Base-by-base conservation (phyloP, 768 basidiomycete species). In the button mushroom (Agaricus bisporus) region DNA sequence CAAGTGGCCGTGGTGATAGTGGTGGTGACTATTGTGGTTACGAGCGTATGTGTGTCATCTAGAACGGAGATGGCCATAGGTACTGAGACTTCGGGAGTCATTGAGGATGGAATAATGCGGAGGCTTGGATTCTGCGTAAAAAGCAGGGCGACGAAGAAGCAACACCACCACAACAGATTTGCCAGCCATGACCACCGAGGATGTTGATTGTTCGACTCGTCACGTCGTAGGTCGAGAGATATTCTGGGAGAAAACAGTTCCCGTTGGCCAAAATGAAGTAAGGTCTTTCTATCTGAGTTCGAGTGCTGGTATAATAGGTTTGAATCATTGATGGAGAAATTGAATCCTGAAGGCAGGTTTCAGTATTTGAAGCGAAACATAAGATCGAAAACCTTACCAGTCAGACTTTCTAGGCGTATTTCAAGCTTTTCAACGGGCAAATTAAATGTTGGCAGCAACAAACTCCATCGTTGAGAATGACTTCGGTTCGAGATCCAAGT, bases 391-490 rank as follows among this genome's bases (percentile, higher is more conserved):
- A 22, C 62, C 79, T 56, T 64, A 86, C 88, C 85, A 58, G 74
- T 61, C 58, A 70, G 65, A 17, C 66, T 64, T 44, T 82, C 80
- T 47, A 91, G 64, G 18, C 72, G 71, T 1, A 88, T 84, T 61
- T 86, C 82, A 54, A 90, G 67, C 62, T 75, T 73, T 42, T 83
- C 82, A 41, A 91, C 70, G 6, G 86, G 80, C n/a, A 89, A 68
- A 3, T 79, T 64, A 60, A 91, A 91, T n/a, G 81, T 79, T 7
- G 89, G 89, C 41, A 91, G 64, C 42, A 86, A 68, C 41, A 67
- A 56, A 3, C 59, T 59, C 48, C 61, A 64, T 22, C 66, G 64
- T 56, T 68, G 75, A 51, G 60, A 68, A 58, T 75, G 80, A 38
- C 68, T 65, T 67, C 72, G 56, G 53, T 44, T 56, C 55, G 49